A percentile compares a stretch with the other conserved stretches of the same genome.
Evolutionary conservation across 768 basidiomycete species (phyloP).

Genomic region (Phanerodontia chrysosporium): DNA sequence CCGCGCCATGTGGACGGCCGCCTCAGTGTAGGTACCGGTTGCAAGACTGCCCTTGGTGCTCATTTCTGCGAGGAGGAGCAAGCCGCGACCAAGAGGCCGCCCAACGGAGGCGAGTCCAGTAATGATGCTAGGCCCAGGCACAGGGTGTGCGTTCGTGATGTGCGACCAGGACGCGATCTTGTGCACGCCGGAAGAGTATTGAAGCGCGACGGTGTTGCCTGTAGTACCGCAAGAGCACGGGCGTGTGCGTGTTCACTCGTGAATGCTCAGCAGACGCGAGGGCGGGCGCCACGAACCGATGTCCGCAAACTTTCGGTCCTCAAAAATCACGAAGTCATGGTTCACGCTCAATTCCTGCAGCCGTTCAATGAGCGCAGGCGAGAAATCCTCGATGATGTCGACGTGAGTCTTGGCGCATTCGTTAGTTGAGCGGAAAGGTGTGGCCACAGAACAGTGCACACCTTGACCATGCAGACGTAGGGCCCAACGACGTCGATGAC

Average conservation of each 20-base stretch:
- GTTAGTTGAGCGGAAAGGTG: too few relatives aligned
- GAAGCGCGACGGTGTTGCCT: slow-evolving; percentile 96
- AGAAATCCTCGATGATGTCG: slow-evolving; percentile 93
- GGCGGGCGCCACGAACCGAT: slow-evolving; percentile 59
- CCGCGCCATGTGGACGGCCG: slow-evolving; percentile 85
- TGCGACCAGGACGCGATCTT: slow-evolving; percentile 95
- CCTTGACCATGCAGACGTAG: slow-evolving; percentile 93
- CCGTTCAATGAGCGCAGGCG: slow-evolving; percentile 60
- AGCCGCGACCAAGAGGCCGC: slow-evolving; percentile 75
- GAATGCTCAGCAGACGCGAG: background rate
- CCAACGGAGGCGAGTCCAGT: slow-evolving; percentile 88
- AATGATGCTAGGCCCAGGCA: slow-evolving; percentile 94
- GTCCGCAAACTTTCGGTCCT: slow-evolving; percentile 98
- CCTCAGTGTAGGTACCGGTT: slow-evolving; percentile 75
- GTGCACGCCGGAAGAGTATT: slow-evolving; percentile 91
- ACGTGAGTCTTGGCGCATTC: slow-evolving; percentile 99
- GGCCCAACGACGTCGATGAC: slow-evolving; percentile 89
- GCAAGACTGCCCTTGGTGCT: slow-evolving; percentile 86
- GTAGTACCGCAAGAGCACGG: slow-evolving; percentile 9
- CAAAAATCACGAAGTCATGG: slow-evolving; percentile 94
- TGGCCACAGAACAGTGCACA: too few relatives aligned
- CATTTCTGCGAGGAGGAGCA: slow-evolving; percentile 95
- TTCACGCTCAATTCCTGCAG: slow-evolving; percentile 68
- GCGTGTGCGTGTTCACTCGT: slow-evolving; percentile 1
- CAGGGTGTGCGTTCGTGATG: slow-evolving; percentile 93